A percentile compares a stretch with the other conserved stretches of the same genome.
These are phyloP conservation scores for Luffa acutangula DNA, from an alignment of 306 rosid genomes.

Conservation along the genomic window DNA sequence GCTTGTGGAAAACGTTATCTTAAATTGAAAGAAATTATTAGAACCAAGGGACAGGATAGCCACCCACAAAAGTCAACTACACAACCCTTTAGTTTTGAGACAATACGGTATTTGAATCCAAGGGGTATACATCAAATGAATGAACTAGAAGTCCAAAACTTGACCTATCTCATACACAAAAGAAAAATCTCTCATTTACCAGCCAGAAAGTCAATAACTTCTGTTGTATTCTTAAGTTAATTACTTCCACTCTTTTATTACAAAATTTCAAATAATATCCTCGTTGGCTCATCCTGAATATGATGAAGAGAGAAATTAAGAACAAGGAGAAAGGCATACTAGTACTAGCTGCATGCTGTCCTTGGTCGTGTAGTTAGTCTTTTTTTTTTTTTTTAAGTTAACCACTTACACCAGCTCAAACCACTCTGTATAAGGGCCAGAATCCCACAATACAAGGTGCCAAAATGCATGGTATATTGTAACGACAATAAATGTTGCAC, in stretches of 20 bases:
- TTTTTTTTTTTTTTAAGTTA: background rate
- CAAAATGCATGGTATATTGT: background rate
- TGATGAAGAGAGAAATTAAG: background rate
- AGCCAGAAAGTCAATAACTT: background rate
- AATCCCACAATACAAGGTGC: background rate
- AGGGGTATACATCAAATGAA: conserved; percentile 1
- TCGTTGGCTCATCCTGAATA: background rate
- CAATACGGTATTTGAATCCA: background rate
- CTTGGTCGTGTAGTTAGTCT: background rate
- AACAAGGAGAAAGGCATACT: background rate
- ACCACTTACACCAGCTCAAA: background rate
- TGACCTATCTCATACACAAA: background rate
- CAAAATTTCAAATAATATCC: background rate
- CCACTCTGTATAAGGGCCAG: background rate
- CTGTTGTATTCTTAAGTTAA: background rate
- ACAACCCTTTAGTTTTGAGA: background rate
- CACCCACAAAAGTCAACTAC: background rate
- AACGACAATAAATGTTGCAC: background rate
- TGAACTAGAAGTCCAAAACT: background rate
- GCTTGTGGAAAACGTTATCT: background rate
- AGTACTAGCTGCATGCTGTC: background rate
- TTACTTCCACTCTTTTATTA: background rate
- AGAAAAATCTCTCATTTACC: background rate
- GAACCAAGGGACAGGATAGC: background rate
- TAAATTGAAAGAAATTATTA: background rate